phyloP scores from a whole-genome alignment of 768 basidiomycete species.

The Termitomyces sp. region DNA sequence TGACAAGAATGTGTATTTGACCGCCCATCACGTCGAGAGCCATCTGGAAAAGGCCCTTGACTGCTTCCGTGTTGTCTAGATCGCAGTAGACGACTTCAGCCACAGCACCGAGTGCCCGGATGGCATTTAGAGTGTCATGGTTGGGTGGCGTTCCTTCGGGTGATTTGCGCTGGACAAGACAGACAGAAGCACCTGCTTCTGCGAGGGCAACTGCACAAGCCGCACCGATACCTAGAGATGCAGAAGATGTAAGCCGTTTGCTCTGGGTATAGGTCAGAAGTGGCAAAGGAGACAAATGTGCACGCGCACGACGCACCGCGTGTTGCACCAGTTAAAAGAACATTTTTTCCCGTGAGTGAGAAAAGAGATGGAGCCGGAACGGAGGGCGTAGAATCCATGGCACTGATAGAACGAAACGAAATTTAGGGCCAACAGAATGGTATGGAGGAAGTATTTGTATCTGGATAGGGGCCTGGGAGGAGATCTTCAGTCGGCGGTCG shows the following conservation, averaged over 20 bases:
- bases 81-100: slow-evolving; percentile 35
- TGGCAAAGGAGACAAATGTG: slow-evolving; percentile 2
- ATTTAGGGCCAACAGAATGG: not conserved
- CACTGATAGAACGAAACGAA: slow-evolving; percentile 5
- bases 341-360: slow-evolving; percentile 59
- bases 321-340: slow-evolving; percentile 77
- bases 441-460: slow-evolving; percentile 3
- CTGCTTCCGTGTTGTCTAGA: slow-evolving; percentile 33
- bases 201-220: slow-evolving; percentile 46
- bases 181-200: slow-evolving; percentile 43
- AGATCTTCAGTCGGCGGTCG: slow-evolving; percentile 12
- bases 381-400: slow-evolving; percentile 52
- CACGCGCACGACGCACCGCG: slow-evolving; percentile 42
- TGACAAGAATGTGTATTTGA: slow-evolving; percentile 58
- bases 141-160: slow-evolving; percentile 18
- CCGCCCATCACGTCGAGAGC: slow-evolving; percentile 35
- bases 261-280: slow-evolving; percentile 1
- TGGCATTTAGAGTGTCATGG: slow-evolving; percentile 26
- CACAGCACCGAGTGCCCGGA: slow-evolving; percentile 24
- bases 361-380: slow-evolving; percentile 55
- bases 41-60: slow-evolving; percentile 35
- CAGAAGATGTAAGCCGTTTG: not conserved
- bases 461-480: slow-evolving; percentile 5
- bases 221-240: slow-evolving; percentile 39
- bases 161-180: slow-evolving; percentile 36